A percentile compares a stretch with the other conserved stretches of the same genome.
Evolutionary conservation across 2,329 filamentous ascomycete genomes (phyloP).

Genomic region (Fusarium liriodendri): DNA sequence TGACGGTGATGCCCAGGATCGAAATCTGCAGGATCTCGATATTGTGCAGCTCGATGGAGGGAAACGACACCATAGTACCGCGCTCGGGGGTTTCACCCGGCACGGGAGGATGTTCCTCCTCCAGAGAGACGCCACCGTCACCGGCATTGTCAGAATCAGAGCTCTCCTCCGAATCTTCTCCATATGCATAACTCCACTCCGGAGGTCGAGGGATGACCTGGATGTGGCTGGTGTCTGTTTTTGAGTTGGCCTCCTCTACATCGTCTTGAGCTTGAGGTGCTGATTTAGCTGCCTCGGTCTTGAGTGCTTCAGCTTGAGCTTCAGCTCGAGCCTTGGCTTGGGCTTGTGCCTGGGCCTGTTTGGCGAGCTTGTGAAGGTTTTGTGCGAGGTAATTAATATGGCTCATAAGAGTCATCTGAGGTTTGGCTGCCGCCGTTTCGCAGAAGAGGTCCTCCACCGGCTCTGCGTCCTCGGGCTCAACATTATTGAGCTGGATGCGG

Average conservation of each 20-base stretch:
- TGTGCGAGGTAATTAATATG: slow-evolving; percentile 80
- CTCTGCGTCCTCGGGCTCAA: slow-evolving; percentile 69
- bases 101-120: slow-evolving; percentile 42
- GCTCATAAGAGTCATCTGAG: slow-evolving; percentile 74
- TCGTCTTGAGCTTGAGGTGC: slow-evolving; percentile 10
- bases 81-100: slow-evolving; percentile 60
- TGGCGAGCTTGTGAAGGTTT: slow-evolving; percentile 76
- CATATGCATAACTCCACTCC: slow-evolving; percentile 72
- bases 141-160: slow-evolving; percentile 56
- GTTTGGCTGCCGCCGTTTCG: slow-evolving; percentile 65
- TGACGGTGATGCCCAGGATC: slow-evolving; percentile 75
- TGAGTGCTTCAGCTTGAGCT: slow-evolving; percentile 23
- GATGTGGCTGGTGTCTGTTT: slow-evolving; percentile 68
- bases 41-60: slow-evolving; percentile 79
- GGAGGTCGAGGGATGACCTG: slow-evolving; percentile 80
- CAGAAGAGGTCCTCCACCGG: slow-evolving; percentile 74
- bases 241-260: slow-evolving; percentile 4
- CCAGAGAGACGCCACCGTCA: slow-evolving; percentile 56
- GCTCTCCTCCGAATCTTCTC: slow-evolving; percentile 61
- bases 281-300: slow-evolving; percentile 27
- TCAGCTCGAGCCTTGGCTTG: slow-evolving; percentile 48
- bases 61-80: slow-evolving; percentile 83
- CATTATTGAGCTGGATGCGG: slow-evolving; percentile 73
- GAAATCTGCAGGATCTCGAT: slow-evolving; percentile 80
- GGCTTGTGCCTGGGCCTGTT: slow-evolving; percentile 63